Evolutionary conservation across 2,329 filamentous ascomycete species (phyloP), one percentile per base, ranked within the genome.

Genomic region (Nigrospora oryzae): DNA sequence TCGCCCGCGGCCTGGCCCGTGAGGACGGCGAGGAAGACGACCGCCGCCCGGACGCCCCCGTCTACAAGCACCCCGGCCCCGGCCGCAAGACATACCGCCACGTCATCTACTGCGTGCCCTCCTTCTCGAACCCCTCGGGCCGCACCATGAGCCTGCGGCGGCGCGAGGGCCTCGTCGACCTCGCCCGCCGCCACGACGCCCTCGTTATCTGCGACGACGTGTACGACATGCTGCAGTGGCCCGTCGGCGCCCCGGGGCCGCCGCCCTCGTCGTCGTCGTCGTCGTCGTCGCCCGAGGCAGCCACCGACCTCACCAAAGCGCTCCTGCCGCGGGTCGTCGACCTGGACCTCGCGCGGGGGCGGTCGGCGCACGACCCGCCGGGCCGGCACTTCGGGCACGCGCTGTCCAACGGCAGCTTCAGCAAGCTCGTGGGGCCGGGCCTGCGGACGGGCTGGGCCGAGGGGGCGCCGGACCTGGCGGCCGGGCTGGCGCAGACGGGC

Each of bases 151-250:
- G 83, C 13, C 63, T 89, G 4, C 60, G 65, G 15, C 77, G 84
- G 28, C 77, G 93, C 4, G 67, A 81, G 50, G 70, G 70, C 11
- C 73, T 97, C 4, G 81, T 97, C 19, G 68, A 70, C n/a, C 65
- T 96, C 7, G 91, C 91, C 0, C 76, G 91, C 46, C 71, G 81
- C 47, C 80, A 84, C 60, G 83, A 97, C 61, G 88, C 87, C 7
- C 74, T 97, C n/a, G 65, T 96, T 45, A 74, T 96, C 28, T 79
- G 79, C 40, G 91, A 97, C 65, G 93, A 98, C 62, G 89, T 97
- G 11, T 98, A 98, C 60, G 91, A 97, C 62, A 84, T 91, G 52
- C 72, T 97, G 5, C 86, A 90, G 60, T 96, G 89, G 88, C 75
- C 79, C 3, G 58, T 66, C 38, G 34, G 49, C 15, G 19, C 50